Base-by-base conservation (phyloP, 352 stramenopile genomes). In the Phytophthora cryptogea region DNA sequence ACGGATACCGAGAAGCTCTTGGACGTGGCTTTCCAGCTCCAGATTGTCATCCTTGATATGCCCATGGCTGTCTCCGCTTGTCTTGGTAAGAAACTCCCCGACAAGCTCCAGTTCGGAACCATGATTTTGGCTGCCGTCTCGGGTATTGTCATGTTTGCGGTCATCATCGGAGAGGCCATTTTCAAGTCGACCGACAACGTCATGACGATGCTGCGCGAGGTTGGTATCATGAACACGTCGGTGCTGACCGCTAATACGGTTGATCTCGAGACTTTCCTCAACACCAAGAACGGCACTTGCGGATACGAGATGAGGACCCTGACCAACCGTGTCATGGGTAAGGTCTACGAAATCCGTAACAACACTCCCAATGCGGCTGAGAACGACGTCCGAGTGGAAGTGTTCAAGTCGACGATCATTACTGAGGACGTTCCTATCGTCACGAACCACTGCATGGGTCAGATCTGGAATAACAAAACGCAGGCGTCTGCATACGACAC, bases 291-390 rank as follows among this genome's bases (percentile, higher is more conserved):
- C 31, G 56, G 49, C 3, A 70, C 66, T 0, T 74, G 66, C 30
- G 66, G 66, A 0, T 67, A 68, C 11, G 60, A 74, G 39, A 48
- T 74, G 5, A 62, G 54, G 32, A 70, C 61, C 5, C 51, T 74
- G 5, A 74, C 66, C 5, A 70, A 70, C 50, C 66, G 66, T 31
- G 66, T 74, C 17, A 60, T 74, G 41, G 61, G 60, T n/a, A 74
- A 67, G 36, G 66, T 74, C 8, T 56, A 69, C 13, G 60, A 74
- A n/a, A 45, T 70, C 13, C 66, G 66, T 10, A 59, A 60, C 41
- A 58, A 63, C 17, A 70, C 51, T 0, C 60, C 60, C 1, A 50
- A 67, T 14, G 54, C 65, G 20, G 60, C 33, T 11, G 11, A 16
- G 2, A 44, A 63, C n/a, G 65, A 73, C 20, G 54, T 69, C 16